Evolutionary conservation across 176 grass and related monocot species (phyloP), one percentile per base, ranked within the genome.

Genomic region (Phoenix roebelenii): DNA sequence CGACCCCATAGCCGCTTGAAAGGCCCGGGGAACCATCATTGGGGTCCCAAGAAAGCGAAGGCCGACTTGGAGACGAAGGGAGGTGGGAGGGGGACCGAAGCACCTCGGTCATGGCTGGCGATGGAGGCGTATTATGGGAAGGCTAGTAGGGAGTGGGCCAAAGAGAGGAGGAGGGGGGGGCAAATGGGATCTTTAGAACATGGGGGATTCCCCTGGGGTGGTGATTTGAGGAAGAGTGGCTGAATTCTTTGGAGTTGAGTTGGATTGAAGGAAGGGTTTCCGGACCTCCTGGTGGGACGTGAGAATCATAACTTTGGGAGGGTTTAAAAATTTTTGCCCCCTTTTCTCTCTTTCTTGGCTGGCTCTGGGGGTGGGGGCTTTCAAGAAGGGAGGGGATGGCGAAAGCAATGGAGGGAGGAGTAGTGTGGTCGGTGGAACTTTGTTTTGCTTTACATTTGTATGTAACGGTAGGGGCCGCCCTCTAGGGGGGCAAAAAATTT

Each of bases 181-280:
- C 53, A 74, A 26, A 61, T 53, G 62, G 55, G 70, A 70, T 79
- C 62, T 79, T 80, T 76, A 59, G 73, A 54, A 30, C 25, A 67
- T 22, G 48, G 68, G 39, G 55, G 82, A 3, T 58, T 35, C 32
- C 32, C 32, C 32, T 12, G 35, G 35, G 55, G 71, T 59, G 51
- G 62, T 64, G n/a, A 49, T 63, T 49, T 59, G 58, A 48, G 26
- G 52, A 54, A 60, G 28, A 35, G 50, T 67, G 73, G 54, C 74
- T 25, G 53, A 70, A 60, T 68, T 59, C 63, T 68, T 63, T 62
- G 73, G 69, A 54, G 51, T 80, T 85, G 85, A 95, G 86, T 95
- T 90, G 79, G 90, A 95, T 95, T 87, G 90, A 90, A 95, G 87
- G 65, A 75, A 90, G 70, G 74, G 71, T 39, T 68, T 76, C 72